phyloP scores from a whole-genome alignment of 306 rosid genomes.

The Medicago lupulina region DNA sequence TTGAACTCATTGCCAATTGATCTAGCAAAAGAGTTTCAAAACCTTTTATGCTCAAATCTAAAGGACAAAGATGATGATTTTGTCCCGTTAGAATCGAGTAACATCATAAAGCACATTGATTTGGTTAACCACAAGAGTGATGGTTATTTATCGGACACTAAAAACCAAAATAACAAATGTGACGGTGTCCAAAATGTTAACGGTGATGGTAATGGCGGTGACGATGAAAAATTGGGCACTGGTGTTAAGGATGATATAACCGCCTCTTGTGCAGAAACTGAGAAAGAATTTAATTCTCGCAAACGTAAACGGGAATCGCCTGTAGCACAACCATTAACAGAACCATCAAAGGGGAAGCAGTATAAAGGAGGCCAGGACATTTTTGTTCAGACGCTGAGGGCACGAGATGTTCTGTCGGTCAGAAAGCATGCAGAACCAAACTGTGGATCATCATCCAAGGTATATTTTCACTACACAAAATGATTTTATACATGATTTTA shows the following conservation, averaged over 20 bases:
- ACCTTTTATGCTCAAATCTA: slow-evolving; percentile 46
- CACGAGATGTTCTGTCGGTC: slow-evolving; percentile 56
- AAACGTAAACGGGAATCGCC: slow-evolving; percentile 73
- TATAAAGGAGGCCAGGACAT: slow-evolving; percentile 51
- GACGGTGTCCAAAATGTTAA: slow-evolving; percentile 33
- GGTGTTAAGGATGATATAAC: slow-evolving; percentile 31
- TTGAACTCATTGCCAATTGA: slow-evolving; percentile 51
- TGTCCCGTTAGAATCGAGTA: slow-evolving; percentile 43
- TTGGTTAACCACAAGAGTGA: slow-evolving; percentile 43
- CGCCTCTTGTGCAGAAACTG: slow-evolving; percentile 37
- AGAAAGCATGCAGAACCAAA: slow-evolving; percentile 49
- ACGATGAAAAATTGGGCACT: slow-evolving; percentile 30
- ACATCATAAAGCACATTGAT: slow-evolving; percentile 41
- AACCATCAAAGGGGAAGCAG: slow-evolving; percentile 68
- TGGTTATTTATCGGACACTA: slow-evolving; percentile 35
- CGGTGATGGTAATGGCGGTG: slow-evolving; percentile 22
- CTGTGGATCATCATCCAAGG: slow-evolving; percentile 64
- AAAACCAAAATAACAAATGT: slow-evolving; percentile 30
- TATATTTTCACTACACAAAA: slow-evolving; percentile 42
- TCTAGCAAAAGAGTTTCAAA: slow-evolving; percentile 59
- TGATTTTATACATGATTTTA: slow-evolving; percentile 21
- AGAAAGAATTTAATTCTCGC: slow-evolving; percentile 42
- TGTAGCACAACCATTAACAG: slow-evolving; percentile 53
- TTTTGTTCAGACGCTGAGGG: slow-evolving; percentile 64
- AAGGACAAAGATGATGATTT: slow-evolving; percentile 43